Conservation (phyloP, 2,329 filamentous ascomycete species). For the Venturia oleaginea region DNA sequence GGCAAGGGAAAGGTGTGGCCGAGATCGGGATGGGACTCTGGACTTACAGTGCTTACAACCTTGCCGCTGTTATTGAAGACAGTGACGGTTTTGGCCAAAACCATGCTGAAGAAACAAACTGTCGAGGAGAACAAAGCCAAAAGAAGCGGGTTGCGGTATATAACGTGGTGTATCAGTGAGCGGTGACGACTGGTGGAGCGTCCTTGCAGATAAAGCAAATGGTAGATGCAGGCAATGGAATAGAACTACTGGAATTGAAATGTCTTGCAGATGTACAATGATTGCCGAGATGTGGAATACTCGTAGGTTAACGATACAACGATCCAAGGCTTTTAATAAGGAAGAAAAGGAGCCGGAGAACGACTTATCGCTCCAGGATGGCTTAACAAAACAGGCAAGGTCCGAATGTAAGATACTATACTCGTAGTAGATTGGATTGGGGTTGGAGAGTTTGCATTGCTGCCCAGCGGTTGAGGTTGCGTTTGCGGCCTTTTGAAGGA, state of each 20-base stretch:
- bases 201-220: conserved; percentile 3
- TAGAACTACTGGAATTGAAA: too few species aligned
- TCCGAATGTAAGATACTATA: too few species aligned
- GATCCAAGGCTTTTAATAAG: background rate
- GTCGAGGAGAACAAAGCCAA: background rate
- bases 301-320: background rate
- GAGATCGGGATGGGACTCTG: background rate
- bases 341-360: background rate
- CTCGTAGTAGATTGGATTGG: background rate
- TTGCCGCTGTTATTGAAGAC: conserved; percentile 89
- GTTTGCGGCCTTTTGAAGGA: background rate
- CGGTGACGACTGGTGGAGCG: background rate
- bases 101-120: conserved; percentile 8
- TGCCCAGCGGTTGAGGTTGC: background rate
- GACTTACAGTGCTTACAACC: conserved; percentile 74
- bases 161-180: background rate
- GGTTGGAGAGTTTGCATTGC: background rate
- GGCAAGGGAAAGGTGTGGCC: conserved; percentile 14
- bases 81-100: conserved; percentile 64
- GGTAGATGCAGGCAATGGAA: background rate
- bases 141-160: background rate
- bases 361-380: background rate
- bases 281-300: background rate
- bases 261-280: background rate
- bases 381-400: background rate